A percentile compares a stretch with the other conserved stretches of the same genome.
Conservation (phyloP, 805 yeast genomes). For the Metschnikowia shivogae region DNA sequence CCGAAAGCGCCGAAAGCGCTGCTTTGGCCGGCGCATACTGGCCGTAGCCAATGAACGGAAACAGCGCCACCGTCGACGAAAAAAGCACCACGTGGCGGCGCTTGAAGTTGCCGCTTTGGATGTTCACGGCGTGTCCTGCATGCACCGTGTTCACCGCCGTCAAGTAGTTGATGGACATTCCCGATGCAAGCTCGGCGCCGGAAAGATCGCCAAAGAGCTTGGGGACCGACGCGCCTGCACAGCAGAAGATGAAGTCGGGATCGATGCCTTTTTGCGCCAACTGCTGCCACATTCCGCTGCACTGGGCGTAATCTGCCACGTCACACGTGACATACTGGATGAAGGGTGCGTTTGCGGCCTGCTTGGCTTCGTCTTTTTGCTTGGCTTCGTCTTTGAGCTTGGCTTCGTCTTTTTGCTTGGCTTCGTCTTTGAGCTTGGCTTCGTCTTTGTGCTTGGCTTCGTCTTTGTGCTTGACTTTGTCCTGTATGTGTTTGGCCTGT, state of each 20-base stretch:
- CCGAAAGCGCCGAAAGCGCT: conserved; percentile 72
- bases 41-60: conserved; percentile 85
- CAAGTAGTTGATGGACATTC: conserved; percentile 65
- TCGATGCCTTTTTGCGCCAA: conserved; percentile 25
- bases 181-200: conserved; percentile 52
- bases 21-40: conserved; percentile 90
- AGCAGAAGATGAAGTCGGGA: conserved; percentile 76
- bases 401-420: neutral
- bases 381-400: neutral
- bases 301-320: conserved; percentile 50
- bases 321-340: conserved; percentile 55
- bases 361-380: neutral
- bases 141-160: conserved; percentile 74
- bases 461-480: neutral
- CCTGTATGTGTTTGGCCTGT: conserved; percentile 45
- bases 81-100: conserved; percentile 52
- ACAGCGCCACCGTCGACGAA: conserved; percentile 78
- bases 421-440: neutral
- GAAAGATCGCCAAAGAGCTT: conserved; percentile 70
- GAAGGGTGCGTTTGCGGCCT: conserved; percentile 15
- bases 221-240: conserved; percentile 86
- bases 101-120: conserved; percentile 23
- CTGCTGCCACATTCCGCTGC: conserved; percentile 42
- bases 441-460: conserved; percentile 6
- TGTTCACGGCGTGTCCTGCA: conserved; percentile 41